Evolutionary conservation across 805 yeast genomes (phyloP), one percentile per base, ranked within the genome.

Genomic region (Teunomyces cretensis): DNA sequence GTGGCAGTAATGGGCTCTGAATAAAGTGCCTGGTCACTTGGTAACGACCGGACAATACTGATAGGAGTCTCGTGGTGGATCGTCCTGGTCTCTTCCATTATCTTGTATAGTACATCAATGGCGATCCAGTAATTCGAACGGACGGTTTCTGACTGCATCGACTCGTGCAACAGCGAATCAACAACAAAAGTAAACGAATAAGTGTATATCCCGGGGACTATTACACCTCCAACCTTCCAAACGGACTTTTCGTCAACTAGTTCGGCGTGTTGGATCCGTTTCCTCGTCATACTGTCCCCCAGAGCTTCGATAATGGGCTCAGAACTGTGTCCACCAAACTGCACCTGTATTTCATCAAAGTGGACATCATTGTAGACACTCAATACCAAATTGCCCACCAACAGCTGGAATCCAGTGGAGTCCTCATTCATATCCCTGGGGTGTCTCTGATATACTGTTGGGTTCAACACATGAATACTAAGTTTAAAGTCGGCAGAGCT

Each of bases 401-500:
- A 24, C 22, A 24, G 26, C 22, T 35, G 38, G 38, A 16, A 15
- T 12, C n/a, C 12, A n/a, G 38, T 11, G 8, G 16, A 24, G 2
- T 12, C 13, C 7, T 24, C 38, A 19, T 19, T 15, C 9, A n/a
- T 13, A 7, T 9, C 26, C 17, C 22, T 17, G 22, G 17, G 17
- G 11, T 54, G 54, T n/a, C 39, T 39, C 17, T 44, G 50, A 33
- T 48, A 50, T 3, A 52, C 16, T 9, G 35, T 41, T 6, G 43
- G 41, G 30, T 43, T 49, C 12, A 45, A 24, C 9, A 52, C 32
- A 13, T 43, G 27, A 19, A 50, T 15, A 4, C 33, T 14, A 9
- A 50, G 39, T 22, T 48, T 54, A 6, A 43, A 32, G 12, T 47
- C 61, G n/a, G 43, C 48, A 0, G 47, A 51, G 31, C 62, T 67